Conservation (phyloP, 192 early-diverging fungal genomes). For the Gryganskiella cystojenkinii region DNA sequence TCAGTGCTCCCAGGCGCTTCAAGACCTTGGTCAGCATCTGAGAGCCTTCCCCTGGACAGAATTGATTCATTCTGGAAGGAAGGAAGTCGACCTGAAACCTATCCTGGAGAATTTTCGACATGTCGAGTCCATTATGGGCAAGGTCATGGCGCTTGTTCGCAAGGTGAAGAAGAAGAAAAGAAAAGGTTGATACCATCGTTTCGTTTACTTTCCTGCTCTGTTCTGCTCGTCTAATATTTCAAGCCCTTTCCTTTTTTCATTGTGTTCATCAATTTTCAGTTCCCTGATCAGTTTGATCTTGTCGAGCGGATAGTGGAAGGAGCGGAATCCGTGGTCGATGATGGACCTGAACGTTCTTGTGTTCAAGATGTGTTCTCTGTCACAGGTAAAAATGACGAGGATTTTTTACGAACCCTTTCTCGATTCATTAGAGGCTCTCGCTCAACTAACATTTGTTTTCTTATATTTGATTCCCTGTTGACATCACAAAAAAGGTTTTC, state of each 20-base stretch:
- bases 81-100: conserved; percentile 21
- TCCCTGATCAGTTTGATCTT: conserved; percentile 67
- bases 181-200: neutral
- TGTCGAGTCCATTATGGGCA: conserved; percentile 55
- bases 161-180: conserved; percentile 51
- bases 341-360: conserved; percentile 64
- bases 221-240: too few species aligned
- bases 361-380: conserved; percentile 64
- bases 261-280: conserved; percentile 38
- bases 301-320: conserved; percentile 61
- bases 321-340: conserved; percentile 52
- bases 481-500: neutral
- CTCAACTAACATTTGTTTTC: neutral
- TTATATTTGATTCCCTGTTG: neutral
- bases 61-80: neutral
- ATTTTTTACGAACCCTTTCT: too few species aligned
- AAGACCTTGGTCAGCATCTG: conserved; percentile 50
- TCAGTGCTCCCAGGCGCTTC: conserved; percentile 40
- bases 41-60: conserved; percentile 57
- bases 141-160: conserved; percentile 55
- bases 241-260: neutral
- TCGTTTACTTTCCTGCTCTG: too few species aligned
- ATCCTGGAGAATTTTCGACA: conserved; percentile 46
- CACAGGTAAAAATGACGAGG: conserved; percentile 29
- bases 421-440: neutral